phyloP scores from a whole-genome alignment of 495 filamentous ascomycete species.

The Penicillium fimorum region DNA sequence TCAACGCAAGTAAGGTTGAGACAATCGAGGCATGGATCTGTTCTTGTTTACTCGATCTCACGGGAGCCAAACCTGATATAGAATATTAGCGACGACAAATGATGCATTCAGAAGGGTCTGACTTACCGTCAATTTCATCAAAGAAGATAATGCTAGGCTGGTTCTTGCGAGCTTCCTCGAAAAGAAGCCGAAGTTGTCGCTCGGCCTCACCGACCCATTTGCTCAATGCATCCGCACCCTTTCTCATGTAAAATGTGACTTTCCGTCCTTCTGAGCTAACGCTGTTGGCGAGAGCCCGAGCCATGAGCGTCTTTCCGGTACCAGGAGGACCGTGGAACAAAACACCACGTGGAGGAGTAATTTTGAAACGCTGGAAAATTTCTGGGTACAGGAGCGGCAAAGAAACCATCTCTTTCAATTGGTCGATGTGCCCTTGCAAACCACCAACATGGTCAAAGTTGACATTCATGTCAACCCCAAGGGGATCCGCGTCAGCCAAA shows the following conservation, averaged over 20 bases:
- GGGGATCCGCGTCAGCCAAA: constrained; percentile 87
- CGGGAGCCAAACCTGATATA: constrained; percentile 70
- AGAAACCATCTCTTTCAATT: constrained; percentile 97
- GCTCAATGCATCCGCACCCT: constrained; percentile 92
- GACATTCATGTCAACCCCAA: constrained; percentile 87
- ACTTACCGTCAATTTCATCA: constrained; percentile 90
- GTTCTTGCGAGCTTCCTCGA: constrained; percentile 91
- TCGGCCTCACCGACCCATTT: constrained; percentile 99
- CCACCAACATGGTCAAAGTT: constrained; percentile 93
- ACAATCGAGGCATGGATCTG: constrained; percentile 99
- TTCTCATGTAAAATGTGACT: constrained; percentile 98
- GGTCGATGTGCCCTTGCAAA: constrained; percentile 85
- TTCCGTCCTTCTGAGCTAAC: constrained; percentile 80
- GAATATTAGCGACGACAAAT: constrained; percentile 20
- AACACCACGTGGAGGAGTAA: constrained; percentile 90
- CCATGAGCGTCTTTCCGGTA: constrained; percentile 94
- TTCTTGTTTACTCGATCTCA: constrained; percentile 94
- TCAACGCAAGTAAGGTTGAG: constrained; percentile 87
- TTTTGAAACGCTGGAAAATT: constrained; percentile 86
- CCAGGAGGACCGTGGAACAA: constrained; percentile 96
- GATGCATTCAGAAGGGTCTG: neutral
- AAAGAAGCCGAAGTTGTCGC: constrained; percentile 85
- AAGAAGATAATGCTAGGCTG: constrained; percentile 99
- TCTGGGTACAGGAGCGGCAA: constrained; percentile 92
- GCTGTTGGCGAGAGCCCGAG: constrained; percentile 82